phyloP scores from a whole-genome alignment of 2,329 filamentous ascomycete species.

The Rhynchosporium graminicola region DNA sequence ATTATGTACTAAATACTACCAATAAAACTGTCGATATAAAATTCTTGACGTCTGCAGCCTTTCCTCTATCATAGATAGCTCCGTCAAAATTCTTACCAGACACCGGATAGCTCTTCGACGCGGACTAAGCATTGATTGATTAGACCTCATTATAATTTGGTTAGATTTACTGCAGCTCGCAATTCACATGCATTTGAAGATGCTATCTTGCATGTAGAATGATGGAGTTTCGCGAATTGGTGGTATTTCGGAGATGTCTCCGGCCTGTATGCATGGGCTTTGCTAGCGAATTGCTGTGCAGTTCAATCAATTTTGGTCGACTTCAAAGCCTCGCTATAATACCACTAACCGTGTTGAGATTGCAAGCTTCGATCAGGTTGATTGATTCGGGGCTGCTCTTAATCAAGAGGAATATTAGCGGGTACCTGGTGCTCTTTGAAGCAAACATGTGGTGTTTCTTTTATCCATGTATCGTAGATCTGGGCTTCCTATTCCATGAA shows the following conservation, averaged over 20 bases:
- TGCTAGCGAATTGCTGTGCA: neutral
- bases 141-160: neutral
- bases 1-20: neutral
- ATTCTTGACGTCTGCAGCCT: constrained; percentile 29
- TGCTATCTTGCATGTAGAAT: neutral
- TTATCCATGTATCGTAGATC: too few relatives aligned
- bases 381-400: neutral
- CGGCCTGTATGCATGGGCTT: neutral
- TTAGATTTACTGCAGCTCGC: neutral
- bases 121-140: neutral
- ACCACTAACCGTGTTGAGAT: neutral
- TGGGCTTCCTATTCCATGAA: too few relatives aligned
- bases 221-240: neutral
- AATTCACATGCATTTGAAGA: neutral
- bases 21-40: constrained; percentile 22
- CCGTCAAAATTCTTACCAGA: neutral
- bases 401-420: neutral
- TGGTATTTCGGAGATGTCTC: neutral
- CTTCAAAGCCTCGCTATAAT: neutral
- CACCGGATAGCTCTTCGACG: neutral
- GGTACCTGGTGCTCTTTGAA: too few relatives aligned
- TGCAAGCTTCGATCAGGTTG: neutral
- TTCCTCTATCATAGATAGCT: constrained; percentile 23
- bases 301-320: constrained; percentile 5
- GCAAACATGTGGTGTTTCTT: too few relatives aligned